These are phyloP conservation scores for Solanum bukasovii DNA, from an alignment of 257 asterid species.

Conservation along the genomic window DNA sequence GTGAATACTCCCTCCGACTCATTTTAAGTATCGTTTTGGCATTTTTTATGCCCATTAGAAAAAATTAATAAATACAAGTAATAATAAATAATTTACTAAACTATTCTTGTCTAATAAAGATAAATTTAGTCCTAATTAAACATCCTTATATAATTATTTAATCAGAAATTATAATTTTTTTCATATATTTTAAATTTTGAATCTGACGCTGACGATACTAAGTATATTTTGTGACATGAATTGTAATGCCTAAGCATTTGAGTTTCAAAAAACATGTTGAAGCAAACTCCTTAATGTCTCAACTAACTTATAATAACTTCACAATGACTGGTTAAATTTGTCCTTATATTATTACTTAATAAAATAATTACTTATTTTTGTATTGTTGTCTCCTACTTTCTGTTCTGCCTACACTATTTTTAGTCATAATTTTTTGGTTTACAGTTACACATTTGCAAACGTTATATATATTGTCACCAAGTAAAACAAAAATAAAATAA, in stretches of 20 bases:
- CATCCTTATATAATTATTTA: too few species aligned
- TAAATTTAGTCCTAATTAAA: too few species aligned
- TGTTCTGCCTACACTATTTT: neutral
- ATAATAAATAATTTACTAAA: neutral
- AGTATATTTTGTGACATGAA: neutral
- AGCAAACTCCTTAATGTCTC: neutral
- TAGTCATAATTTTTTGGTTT: neutral
- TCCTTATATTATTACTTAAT: neutral
- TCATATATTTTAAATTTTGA: neutral
- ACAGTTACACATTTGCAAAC: neutral
- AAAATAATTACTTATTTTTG: neutral
- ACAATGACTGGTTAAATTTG: neutral
- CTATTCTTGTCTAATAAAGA: neutral
- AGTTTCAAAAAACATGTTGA: neutral
- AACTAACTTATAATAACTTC: neutral
- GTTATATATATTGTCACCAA: neutral
- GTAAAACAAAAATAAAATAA: neutral
- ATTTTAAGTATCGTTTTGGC: neutral
- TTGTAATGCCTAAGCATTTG: neutral
- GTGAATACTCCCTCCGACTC: neutral
- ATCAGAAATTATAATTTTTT: too few species aligned
- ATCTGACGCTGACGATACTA: neutral
- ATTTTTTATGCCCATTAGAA: neutral
- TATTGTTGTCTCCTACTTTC: neutral
- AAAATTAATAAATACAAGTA: neutral